Percentiles rank a stretch among this genome's conserved stretches.
Conservation (phyloP, 108 stramenopile species). For the Seminavis robusta region DNA sequence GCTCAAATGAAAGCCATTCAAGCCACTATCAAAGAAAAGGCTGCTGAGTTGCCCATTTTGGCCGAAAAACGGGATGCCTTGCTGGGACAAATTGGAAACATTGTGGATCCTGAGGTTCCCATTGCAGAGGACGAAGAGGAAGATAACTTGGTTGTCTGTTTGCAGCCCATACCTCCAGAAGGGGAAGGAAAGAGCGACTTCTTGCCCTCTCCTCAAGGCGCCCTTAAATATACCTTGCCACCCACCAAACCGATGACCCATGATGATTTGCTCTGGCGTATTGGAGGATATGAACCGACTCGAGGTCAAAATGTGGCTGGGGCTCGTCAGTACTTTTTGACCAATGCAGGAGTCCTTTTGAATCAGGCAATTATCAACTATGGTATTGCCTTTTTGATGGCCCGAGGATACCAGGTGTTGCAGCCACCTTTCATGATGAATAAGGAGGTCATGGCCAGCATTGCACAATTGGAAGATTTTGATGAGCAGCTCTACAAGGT, state of each 20-base stretch:
- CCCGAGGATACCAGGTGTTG: constrained; percentile 89
- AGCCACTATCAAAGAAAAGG: constrained; percentile 67
- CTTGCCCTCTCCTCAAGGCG: constrained; percentile 55
- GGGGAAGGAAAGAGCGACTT: constrained; percentile 41
- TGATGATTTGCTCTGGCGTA: constrained; percentile 95
- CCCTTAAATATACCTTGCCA: constrained; percentile 70
- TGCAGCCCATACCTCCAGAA: constrained; percentile 78
- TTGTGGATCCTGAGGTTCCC: constrained; percentile 95
- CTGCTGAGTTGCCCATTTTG: constrained; percentile 53
- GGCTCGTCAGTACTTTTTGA: constrained; percentile 98
- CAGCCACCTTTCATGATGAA: constrained; percentile 99
- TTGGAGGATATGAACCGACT: constrained; percentile 98
- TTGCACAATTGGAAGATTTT: constrained; percentile 99
- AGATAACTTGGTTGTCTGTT: constrained; percentile 85
- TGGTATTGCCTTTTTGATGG: constrained; percentile 91
- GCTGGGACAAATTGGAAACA: constrained; percentile 91
- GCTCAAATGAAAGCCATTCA: constrained; percentile 85
- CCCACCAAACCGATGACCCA: constrained; percentile 86
- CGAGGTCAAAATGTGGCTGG: constrained; percentile 94
- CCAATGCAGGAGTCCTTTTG: constrained; percentile 93
- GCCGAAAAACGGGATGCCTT: constrained; percentile 66
- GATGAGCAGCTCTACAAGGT: constrained; percentile 99
- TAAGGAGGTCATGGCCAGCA: constrained; percentile 99
- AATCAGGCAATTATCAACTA: constrained; percentile 99
- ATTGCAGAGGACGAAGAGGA: constrained; percentile 90